Base-by-base conservation (phyloP, 805 yeast species). In the Hemisphaericaspora nanyangensis region DNA sequence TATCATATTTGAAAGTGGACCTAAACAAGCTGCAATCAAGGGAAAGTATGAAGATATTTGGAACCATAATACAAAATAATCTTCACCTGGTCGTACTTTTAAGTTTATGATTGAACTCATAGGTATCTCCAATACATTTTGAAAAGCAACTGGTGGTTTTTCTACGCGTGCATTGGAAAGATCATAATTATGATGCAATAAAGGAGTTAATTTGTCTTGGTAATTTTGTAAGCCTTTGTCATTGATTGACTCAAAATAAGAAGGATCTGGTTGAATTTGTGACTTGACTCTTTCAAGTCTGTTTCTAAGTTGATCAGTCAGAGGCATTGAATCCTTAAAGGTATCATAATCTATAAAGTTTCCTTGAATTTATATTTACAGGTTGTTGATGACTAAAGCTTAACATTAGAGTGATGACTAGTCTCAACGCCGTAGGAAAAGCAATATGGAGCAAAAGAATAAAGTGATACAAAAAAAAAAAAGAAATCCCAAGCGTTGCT, bases 1-100 rank as follows among this genome's bases (percentile, higher is more conserved):
- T 30, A 80, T 71, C 70, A 85, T 74, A 49, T 85, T 85, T 6
- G 91, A 80, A 19, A 87, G 50, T 0, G 95, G 95, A 0, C 93
- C 95, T 27, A 81, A 51, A 48, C 91, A 84, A 4, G 91, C 88
- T 1, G 90, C 80, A 6, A 82, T 55, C 18, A 87, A 70, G 0
- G 96, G 96, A 46, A 86, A 72, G 48, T 80, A 80, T 2, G 83
- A 73, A 3, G 90, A 79, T 0, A 82, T 58, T 11, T 73, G 50
- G 47, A 82, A 83, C 93, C 95, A 86, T 17, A 56, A 19, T n/a
- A 65, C 43, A 40, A 66, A 67, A 19, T 48, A 37, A 1, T 44
- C 51, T 8, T 65, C 71, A 0, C 73, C 73, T 0, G 73, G 73
- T 31, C 56, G 58, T 20, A 64, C 52, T 16, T 51, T 48, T 24